A percentile compares a stretch with the other conserved stretches of the same genome.
Conservation (phyloP, 2,329 filamentous ascomycete species). For the Ilyonectria mors-panacis region DNA sequence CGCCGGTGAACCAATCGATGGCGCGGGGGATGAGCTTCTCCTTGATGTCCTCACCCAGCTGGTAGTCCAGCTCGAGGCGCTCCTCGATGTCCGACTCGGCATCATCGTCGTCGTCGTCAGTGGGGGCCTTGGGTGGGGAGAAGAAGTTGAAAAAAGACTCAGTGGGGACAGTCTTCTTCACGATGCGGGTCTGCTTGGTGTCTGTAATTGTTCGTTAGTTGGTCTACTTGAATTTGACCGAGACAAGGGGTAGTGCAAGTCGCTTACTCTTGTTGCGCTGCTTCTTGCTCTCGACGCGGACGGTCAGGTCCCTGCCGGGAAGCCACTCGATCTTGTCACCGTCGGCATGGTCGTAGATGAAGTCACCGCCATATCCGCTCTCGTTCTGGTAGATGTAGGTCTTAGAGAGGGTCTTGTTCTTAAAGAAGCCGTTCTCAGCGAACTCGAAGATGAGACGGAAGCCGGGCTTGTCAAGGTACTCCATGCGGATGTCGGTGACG, state of each 20-base stretch:
- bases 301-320: slow-evolving; percentile 90
- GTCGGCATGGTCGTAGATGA: slow-evolving; percentile 99
- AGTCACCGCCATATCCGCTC: slow-evolving; percentile 98
- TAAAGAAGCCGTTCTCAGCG: slow-evolving; percentile 94
- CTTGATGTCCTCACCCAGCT: slow-evolving; percentile 99
- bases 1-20: slow-evolving; percentile 99
- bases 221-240: background rate
- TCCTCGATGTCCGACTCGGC: slow-evolving; percentile 94
- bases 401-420: slow-evolving; percentile 97
- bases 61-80: slow-evolving; percentile 97
- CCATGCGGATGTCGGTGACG: slow-evolving; percentile 95
- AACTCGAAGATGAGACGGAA: slow-evolving; percentile 99
- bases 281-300: slow-evolving; percentile 98
- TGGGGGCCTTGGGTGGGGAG: slow-evolving; percentile 90
- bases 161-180: slow-evolving; percentile 98
- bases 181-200: slow-evolving; percentile 98
- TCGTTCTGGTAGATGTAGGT: slow-evolving; percentile 99
- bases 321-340: slow-evolving; percentile 99
- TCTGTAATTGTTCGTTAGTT: slow-evolving; percentile 67
- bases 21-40: slow-evolving; percentile 99
- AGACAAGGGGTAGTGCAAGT: background rate
- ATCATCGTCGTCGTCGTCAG: slow-evolving; percentile 79
- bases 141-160: slow-evolving; percentile 99
- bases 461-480: slow-evolving; percentile 97
- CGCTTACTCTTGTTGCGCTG: slow-evolving; percentile 97